Base-by-base conservation (phyloP, 139 green algal genomes). In the Micromonas commoda region DNA sequence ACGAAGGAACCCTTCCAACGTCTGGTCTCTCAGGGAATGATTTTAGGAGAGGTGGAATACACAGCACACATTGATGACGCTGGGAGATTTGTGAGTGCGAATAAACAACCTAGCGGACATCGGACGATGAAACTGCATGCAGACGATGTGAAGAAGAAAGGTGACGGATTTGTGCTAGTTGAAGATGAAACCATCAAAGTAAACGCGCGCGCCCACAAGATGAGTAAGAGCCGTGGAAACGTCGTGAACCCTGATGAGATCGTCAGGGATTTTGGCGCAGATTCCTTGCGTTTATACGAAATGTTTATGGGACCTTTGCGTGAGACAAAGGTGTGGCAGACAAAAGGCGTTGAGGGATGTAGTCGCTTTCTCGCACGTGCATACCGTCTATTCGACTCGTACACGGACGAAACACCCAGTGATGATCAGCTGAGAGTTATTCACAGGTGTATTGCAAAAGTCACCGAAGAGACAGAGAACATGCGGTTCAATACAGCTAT, bases 261-360 rank as follows among this genome's bases (percentile, higher is more conserved):
- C 20, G 92, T 99, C 31, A 39, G 26, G 19, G 73, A 77, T 16
- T 98, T 93, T 86, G 95, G 95, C n/a, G 95, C 92, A 0, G 96
- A 99, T 89, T 92, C 84, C 37, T 84, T 99, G 82, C 86, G 95
- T 16, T 90, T 99, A 63, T 99, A 99, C 77, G 95, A 99, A 83
- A 99, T 99, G 96, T 99, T 99, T 84, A 98, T 99, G 92, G 95
- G 95, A 3, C 95, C 95, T 19, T 88, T 99, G 68, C 71, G 86
- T 2, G 84, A 88, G 19, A 83, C 75, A 16, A 88, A 88, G 68
- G 75, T 86, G 32, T 86, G 84, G 84, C 83, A 77, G 68, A 85
- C 78, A 9, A 53, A 51, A 61, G 75, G 75, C 29, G 75, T 72
- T 65, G 84, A 87, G 53, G 73, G 70, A 70, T 78, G 57, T 52